Evolutionary conservation across 2,329 filamentous ascomycete species (phyloP), one percentile per base, ranked within the genome.

Genomic region (Diaporthe aspalathi): DNA sequence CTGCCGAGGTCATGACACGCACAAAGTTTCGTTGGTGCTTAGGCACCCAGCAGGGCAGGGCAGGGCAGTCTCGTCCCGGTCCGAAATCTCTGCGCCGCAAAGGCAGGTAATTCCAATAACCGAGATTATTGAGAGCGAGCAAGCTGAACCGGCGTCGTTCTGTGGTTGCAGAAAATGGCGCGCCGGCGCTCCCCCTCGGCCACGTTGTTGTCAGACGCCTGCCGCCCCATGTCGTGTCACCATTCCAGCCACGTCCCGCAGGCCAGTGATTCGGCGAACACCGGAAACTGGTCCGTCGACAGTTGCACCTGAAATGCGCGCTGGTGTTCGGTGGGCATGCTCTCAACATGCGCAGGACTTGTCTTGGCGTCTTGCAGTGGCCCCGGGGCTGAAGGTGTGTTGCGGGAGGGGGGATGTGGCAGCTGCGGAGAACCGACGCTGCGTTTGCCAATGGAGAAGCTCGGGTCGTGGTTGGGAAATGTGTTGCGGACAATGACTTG

Each of bases 171-270:
- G 9, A 12, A 38, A 38, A 50, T 50, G 43, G 45, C 45, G 20
- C 27, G 20, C 27, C 60, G 45, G 60, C 35, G 45, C 45, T 49
- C 40, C 45, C n/a, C 45, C 45, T 50, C 29, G 45, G 45, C 60
- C 60, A 65, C 60, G 60, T 65, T 65, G 60, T 65, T 65, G 60
- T 65, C 60, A 65, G 43, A 65, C 60, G 60, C 60, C 60, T 27
- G 35, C 35, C 11, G 35, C 35, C n/a, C 3, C 49, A 65, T 50
- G 60, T 65, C 45, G 60, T 65, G 60, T 65, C 45, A 65, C 60
- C 29, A 50, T 7, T 38, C 29, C 60, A 65, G 60, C 60, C 60
- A 32, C 60, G 22, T 65, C 60, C n/a, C 29, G 45, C 45, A 50
- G 29, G 38, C n/a, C 40, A 27, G 47, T 49, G 60, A 24, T 38